A percentile compares a stretch with the other conserved stretches of the same genome.
phyloP scores from a whole-genome alignment of 768 basidiomycete genomes.

The Amanita inopinata region DNA sequence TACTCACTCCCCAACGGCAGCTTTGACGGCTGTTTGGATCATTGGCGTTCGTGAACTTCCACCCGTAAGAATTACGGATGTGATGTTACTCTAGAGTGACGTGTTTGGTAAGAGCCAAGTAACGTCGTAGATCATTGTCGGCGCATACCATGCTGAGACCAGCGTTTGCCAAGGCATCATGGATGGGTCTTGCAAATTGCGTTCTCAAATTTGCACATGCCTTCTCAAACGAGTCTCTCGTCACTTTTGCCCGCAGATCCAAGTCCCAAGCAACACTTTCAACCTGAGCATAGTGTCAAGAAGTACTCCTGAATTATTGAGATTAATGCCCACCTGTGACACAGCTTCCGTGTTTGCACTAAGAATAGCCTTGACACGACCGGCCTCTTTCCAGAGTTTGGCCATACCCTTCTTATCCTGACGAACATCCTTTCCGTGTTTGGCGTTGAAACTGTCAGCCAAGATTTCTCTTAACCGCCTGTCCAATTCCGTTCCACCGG shows the following conservation, averaged over 20 bases:
- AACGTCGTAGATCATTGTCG: neutral
- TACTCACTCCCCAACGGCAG: slow-evolving; percentile 69
- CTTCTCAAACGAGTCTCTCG: slow-evolving; percentile 70
- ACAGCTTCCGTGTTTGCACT: slow-evolving; percentile 84
- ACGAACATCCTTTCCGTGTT: slow-evolving; percentile 58
- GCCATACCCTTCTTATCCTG: slow-evolving; percentile 80
- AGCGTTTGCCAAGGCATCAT: slow-evolving; percentile 59
- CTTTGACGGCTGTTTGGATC: slow-evolving; percentile 75
- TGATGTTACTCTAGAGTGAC: slow-evolving; percentile 57
- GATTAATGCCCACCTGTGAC: slow-evolving; percentile 43
- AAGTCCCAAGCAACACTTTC: slow-evolving; percentile 88
- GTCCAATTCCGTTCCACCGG: slow-evolving; percentile 82
- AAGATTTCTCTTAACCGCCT: slow-evolving; percentile 75
- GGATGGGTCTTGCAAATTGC: slow-evolving; percentile 61
- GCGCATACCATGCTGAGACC: slow-evolving; percentile 53
- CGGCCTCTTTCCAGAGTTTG: slow-evolving; percentile 91
- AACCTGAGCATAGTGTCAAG: slow-evolving; percentile 33
- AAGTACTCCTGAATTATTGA: neutral
- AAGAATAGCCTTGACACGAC: slow-evolving; percentile 81
- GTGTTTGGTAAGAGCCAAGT: slow-evolving; percentile 6
- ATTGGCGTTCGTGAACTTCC: slow-evolving; percentile 87
- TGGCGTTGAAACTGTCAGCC: slow-evolving; percentile 61
- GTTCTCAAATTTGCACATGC: slow-evolving; percentile 56
- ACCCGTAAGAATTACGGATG: slow-evolving; percentile 89
- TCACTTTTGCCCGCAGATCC: slow-evolving; percentile 76